These are phyloP conservation scores for Ceratobasidium papillatum DNA, from an alignment of 1,284 basidiomycete genomes.

Conservation along the genomic window DNA sequence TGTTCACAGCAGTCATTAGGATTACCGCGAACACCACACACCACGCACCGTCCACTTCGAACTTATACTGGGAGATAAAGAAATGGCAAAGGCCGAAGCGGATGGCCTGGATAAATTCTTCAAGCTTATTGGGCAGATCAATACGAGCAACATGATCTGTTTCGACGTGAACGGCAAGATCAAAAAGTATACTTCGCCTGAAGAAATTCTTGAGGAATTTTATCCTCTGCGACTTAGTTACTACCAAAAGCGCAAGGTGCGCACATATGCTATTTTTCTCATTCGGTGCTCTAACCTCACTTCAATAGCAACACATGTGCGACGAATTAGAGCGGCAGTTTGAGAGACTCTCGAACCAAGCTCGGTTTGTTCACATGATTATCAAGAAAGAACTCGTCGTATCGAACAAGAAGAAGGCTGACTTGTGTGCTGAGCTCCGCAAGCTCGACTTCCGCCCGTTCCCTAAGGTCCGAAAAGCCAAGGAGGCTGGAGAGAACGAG, in stretches of 20 bases:
- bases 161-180: conserved; percentile 98
- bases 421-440: conserved; percentile 87
- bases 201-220: conserved; percentile 94
- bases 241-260: conserved; percentile 94
- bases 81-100: conserved; percentile 82
- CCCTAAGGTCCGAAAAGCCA: conserved; percentile 78
- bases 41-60: conserved; percentile 93
- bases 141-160: conserved; percentile 97
- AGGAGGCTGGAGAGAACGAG: conserved; percentile 75
- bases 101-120: conserved; percentile 93
- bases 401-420: conserved; percentile 89
- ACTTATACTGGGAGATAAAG: conserved; percentile 81
- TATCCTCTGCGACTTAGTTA: conserved; percentile 88
- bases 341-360: conserved; percentile 93
- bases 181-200: conserved; percentile 89
- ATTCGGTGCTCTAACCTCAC: not conserved
- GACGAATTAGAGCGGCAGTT: conserved; percentile 84
- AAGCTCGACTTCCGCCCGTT: conserved; percentile 88
- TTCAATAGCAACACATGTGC: conserved; percentile 80
- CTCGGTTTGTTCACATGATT: conserved; percentile 97
- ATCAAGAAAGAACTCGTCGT: conserved; percentile 88
- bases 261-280: conserved; percentile 43
- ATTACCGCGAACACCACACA: conserved; percentile 96
- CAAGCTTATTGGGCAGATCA: conserved; percentile 85
- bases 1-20: conserved; percentile 58